Conservation (phyloP, 148 eudicot genomes). For the Oxyria digyna region DNA sequence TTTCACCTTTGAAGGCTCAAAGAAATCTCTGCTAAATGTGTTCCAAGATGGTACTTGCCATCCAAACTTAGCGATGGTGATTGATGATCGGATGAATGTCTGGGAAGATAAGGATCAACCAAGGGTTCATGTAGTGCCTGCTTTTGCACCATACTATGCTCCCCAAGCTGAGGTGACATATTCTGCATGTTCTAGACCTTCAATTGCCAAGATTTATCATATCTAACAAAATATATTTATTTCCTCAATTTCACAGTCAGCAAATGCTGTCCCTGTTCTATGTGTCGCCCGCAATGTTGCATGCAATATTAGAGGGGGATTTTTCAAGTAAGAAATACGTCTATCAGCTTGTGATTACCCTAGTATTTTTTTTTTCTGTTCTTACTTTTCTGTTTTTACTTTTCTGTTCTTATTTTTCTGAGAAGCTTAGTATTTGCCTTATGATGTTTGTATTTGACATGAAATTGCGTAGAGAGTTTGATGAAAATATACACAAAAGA, state of each 20-base stretch:
- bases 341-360: neutral
- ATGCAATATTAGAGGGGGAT: constrained; percentile 93
- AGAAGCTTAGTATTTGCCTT: neutral
- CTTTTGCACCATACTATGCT: constrained; percentile 93
- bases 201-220: neutral
- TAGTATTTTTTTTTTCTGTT: neutral
- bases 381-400: neutral
- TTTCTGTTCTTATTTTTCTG: neutral
- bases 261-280: constrained; percentile 83
- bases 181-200: neutral
- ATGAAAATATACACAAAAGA: constrained; percentile 50
- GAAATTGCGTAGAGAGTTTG: constrained; percentile 59
- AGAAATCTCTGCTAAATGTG: constrained; percentile 77
- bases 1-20: constrained; percentile 38
- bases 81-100: constrained; percentile 86
- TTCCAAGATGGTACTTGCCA: constrained; percentile 77
- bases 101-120: constrained; percentile 98
- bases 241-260: constrained; percentile 33
- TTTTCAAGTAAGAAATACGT: constrained; percentile 51
- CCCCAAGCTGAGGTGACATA: constrained; percentile 91
- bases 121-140: constrained; percentile 93
- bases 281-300: constrained; percentile 99
- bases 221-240: constrained; percentile 7
- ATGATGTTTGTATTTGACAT: constrained; percentile 8
- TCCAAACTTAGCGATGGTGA: constrained; percentile 97